Evolutionary conservation across 1,284 basidiomycete species (phyloP).

Genomic region (Marasmius oreades): DNA sequence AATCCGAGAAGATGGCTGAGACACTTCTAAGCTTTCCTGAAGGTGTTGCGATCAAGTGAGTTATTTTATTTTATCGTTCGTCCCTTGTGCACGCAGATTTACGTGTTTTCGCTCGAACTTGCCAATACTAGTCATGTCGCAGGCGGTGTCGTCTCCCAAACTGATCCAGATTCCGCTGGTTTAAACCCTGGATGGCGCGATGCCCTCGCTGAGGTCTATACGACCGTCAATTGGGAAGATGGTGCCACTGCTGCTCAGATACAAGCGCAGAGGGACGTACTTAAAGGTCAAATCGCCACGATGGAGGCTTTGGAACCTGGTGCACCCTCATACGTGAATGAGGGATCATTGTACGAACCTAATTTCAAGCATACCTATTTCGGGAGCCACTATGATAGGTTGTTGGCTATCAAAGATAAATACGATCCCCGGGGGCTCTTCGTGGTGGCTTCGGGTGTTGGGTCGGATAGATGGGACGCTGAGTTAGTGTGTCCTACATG

Average conservation of each 20-base stretch:
- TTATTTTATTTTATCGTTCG: too few species aligned
- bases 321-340: slow-evolving; percentile 38
- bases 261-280: slow-evolving; percentile 6
- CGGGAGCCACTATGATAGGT: slow-evolving; percentile 35
- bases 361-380: slow-evolving; percentile 39
- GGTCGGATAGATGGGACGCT: slow-evolving; percentile 35
- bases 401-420: slow-evolving; percentile 38
- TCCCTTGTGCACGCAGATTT: too few species aligned
- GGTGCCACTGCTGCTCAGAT: slow-evolving; percentile 25
- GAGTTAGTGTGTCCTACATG: neutral
- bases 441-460: slow-evolving; percentile 38
- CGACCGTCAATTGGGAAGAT: slow-evolving; percentile 29
- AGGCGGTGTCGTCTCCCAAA: slow-evolving; percentile 34
- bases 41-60: slow-evolving; percentile 12
- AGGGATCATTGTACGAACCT: slow-evolving; percentile 38
- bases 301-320: slow-evolving; percentile 26
- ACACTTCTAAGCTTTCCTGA: slow-evolving; percentile 11
- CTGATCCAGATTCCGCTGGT: slow-evolving; percentile 32
- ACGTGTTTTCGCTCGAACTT: too few species aligned
- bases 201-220: slow-evolving; percentile 27
- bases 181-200: slow-evolving; percentile 41
- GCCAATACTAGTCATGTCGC: slow-evolving; percentile 32
- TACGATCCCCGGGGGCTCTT: slow-evolving; percentile 44
- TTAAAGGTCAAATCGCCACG: slow-evolving; percentile 21
- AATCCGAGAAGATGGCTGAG: neutral